Evolutionary conservation across 2,329 filamentous ascomycete species (phyloP), one percentile per base, ranked within the genome.

Genomic region (Penicillium hordei): DNA sequence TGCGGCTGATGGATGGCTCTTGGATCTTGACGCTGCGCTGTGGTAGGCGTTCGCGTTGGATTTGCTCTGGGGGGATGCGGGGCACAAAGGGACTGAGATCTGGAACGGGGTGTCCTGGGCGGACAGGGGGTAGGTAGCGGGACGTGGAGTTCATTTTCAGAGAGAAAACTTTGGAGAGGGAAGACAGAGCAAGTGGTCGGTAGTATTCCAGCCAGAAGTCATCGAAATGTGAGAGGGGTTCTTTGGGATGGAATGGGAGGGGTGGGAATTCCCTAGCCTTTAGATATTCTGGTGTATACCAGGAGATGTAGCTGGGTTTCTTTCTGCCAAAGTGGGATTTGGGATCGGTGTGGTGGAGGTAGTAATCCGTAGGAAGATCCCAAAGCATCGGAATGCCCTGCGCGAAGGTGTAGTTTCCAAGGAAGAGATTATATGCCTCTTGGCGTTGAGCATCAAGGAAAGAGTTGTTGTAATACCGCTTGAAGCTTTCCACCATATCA

Each of bases 161-260:
- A 0, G 91, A 86, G 71, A 96, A 97, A 72, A 97, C 89, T 71
- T 97, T 99, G 15, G 88, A 84, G 64, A 97, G 91, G 0, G 91
- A 94, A 0, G 94, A 96, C 1, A 97, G 78, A 0, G 90, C 90
- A 8, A 90, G 83, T 0, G 94, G 94, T 15, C 93, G 87, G 72
- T 99, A 99, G 73, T 97, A 97, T 72, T 99, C 94, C 8, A 94
- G 81, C 94, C 94, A 99, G 75, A 96, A 99, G 73, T 97, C 92
- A 70, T 97, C 93, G 59, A 91, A 91, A 59, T 83, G 86, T 78
- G 67, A 72, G 62, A 73, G 57, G 15, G 70, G 61, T 6, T 71
- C 70, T 49, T 72, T 72, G 5, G 73, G 68, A 15, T 60, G 62
- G 42, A 58, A 62, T 39, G 69, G 67, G 34, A 60, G 68, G 7